Evolutionary conservation across 352 stramenopile species (phyloP).

Genomic region (Hyaloperonospora brassicae): DNA sequence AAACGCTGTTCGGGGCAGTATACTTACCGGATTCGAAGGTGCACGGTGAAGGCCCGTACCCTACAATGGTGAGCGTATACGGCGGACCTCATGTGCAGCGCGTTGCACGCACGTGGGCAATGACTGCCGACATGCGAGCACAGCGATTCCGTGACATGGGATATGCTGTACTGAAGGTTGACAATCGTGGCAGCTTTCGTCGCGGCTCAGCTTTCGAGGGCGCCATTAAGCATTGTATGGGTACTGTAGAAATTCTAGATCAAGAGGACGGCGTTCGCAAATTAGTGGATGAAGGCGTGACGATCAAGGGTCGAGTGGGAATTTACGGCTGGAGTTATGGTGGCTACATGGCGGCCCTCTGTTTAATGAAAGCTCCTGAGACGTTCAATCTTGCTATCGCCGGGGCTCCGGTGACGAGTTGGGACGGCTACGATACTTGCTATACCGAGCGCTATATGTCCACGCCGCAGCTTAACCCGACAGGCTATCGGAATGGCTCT

Average conservation of each 20-base stretch:
- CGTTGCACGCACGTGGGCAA: constrained; percentile 86
- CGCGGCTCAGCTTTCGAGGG: constrained; percentile 90
- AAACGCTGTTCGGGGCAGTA: constrained; percentile 88
- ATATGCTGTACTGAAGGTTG: constrained; percentile 94
- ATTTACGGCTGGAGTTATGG: constrained; percentile 99
- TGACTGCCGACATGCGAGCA: constrained; percentile 90
- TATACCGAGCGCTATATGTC: constrained; percentile 98
- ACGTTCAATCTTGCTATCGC: constrained; percentile 94
- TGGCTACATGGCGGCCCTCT: constrained; percentile 96
- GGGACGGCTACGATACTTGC: constrained; percentile 98
- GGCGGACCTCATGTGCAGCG: constrained; percentile 95
- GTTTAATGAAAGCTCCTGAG: constrained; percentile 91
- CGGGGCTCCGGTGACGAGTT: constrained; percentile 94
- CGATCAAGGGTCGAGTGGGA: constrained; percentile 80
- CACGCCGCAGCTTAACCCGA: constrained; percentile 87
- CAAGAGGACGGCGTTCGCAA: constrained; percentile 75
- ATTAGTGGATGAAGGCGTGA: constrained; percentile 82
- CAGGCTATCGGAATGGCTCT: constrained; percentile 84
- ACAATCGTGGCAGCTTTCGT: constrained; percentile 92
- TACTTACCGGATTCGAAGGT: constrained; percentile 85
- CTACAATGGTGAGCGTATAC: constrained; percentile 93
- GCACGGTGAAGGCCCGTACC: constrained; percentile 89
- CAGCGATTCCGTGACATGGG: constrained; percentile 89
- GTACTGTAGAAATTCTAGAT: constrained; percentile 85
- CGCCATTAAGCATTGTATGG: constrained; percentile 90